Percentiles rank a stretch among this genome's conserved stretches.
Evolutionary conservation across 2,329 filamentous ascomycete genomes (phyloP).

Genomic region (Penicillium frequentans): DNA sequence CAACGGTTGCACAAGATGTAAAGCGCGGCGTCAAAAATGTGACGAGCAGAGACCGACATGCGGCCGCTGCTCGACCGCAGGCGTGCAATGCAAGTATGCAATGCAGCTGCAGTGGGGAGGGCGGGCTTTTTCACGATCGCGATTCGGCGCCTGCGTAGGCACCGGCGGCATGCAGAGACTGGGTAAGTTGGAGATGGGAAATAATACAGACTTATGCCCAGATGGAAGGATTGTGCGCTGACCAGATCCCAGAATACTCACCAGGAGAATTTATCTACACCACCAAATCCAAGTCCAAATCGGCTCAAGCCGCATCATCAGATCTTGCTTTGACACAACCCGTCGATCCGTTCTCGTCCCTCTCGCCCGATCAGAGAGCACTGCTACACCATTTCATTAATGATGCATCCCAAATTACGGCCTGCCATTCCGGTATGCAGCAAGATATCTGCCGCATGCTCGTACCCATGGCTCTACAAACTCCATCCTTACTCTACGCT

Average conservation of each 20-base stretch:
- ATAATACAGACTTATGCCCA: background rate
- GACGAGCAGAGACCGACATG: slow-evolving; percentile 45
- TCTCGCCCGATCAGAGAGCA: slow-evolving; percentile 36
- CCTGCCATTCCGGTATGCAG: slow-evolving; percentile 43
- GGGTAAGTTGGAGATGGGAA: slow-evolving; percentile 22
- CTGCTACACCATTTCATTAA: slow-evolving; percentile 44
- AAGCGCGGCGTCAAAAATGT: slow-evolving; percentile 47
- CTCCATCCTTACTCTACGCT: slow-evolving; percentile 43
- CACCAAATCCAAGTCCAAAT: slow-evolving; percentile 21
- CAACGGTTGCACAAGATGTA: slow-evolving; percentile 46
- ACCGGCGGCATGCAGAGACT: slow-evolving; percentile 37
- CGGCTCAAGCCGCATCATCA: slow-evolving; percentile 15
- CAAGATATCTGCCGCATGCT: slow-evolving; percentile 44
- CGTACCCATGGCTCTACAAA: slow-evolving; percentile 46
- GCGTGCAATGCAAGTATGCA: slow-evolving; percentile 40
- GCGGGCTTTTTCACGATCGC: slow-evolving; percentile 41
- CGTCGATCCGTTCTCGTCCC: slow-evolving; percentile 39
- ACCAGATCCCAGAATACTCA: slow-evolving; percentile 36
- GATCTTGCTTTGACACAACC: slow-evolving; percentile 27
- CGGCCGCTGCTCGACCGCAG: slow-evolving; percentile 40
- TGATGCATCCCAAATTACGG: slow-evolving; percentile 44
- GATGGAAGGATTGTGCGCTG: slow-evolving; percentile 37
- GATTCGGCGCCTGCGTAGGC: slow-evolving; percentile 38
- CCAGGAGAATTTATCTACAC: slow-evolving; percentile 43
- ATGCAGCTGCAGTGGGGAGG: slow-evolving; percentile 46